Base-by-base conservation (phyloP, 257 asterid genomes). In the Gynochthodes officinalis region DNA sequence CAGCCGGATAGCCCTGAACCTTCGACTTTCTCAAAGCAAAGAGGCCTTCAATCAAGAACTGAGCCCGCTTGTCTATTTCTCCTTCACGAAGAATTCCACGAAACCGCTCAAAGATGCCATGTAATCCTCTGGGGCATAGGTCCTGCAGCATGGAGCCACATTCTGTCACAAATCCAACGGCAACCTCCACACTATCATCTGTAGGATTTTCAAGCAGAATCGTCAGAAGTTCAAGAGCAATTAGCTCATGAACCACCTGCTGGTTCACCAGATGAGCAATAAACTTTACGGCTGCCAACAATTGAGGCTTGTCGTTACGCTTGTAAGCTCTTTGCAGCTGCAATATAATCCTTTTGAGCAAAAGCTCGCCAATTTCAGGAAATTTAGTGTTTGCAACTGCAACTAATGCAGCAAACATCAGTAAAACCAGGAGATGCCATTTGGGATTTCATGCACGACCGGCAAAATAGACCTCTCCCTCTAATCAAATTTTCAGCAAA, bases 81-180 rank as follows among this genome's bases (percentile, higher is more conserved):
- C 99, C 99, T 86, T 92, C 98, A 46, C 88, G 98, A 71, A 95
- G 99, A 68, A 95, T 95, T 65, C 97, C 99, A 59, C 98, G 95
- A 74, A 92, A 90, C 18, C 97, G 86, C 85, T 92, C 99, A 74
- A 35, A n/a, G n/a, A n/a, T n/a, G n/a, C 99, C 98, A 70, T 86
- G 92, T 88, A 93, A 76, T 72, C 96, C 98, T 67, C 87, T 86
- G 19, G 98, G 93, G 37, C 91, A 78, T 35, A 94, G 90, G 70
- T 94, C 98, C 79, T 86, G 95, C 42, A 94, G 90, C 83, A 89
- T 88, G 69, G 97, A 83, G 27, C 97, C 99, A 33, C 98, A 91
- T 76, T 94, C 99, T 0, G 89, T 86, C 32, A 94, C 96, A 71
- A 91, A 94, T 15, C 95, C 95, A 15, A 86, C 99, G 12, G 98